Conservation (phyloP, 1,139 yeast genomes). For the Hyphopichia buzzinii region DNA sequence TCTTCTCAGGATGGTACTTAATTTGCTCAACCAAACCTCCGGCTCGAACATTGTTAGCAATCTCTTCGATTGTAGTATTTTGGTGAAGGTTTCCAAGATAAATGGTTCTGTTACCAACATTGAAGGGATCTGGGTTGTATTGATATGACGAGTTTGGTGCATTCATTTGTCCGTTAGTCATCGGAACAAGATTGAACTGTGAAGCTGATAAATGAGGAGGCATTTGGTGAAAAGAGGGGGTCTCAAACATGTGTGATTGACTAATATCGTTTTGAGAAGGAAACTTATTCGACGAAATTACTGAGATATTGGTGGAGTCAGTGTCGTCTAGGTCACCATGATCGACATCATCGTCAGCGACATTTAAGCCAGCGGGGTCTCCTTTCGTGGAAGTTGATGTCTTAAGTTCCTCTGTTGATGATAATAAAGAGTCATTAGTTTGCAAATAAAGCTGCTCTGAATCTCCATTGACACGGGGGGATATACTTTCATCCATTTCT, state of each 20-base stretch:
- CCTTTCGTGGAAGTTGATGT: constrained; percentile 1
- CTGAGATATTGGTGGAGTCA: constrained; percentile 1
- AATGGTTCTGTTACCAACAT: constrained; percentile 42
- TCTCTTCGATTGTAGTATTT: constrained; percentile 45
- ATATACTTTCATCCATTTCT: constrained; percentile 4
- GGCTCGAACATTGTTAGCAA: constrained; percentile 48
- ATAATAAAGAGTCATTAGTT: constrained; percentile 2
- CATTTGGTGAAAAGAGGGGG: background rate
- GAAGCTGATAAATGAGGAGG: constrained; percentile 1
- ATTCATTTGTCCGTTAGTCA: background rate
- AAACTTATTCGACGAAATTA: constrained; percentile 2
- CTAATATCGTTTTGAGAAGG: background rate
- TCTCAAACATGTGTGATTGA: background rate
- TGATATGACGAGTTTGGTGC: constrained; percentile 1
- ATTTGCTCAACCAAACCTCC: constrained; percentile 48
- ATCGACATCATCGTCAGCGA: background rate
- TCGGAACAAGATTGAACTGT: constrained; percentile 2
- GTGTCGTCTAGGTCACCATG: background rate
- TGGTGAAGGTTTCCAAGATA: constrained; percentile 47
- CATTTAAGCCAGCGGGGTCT: background rate
- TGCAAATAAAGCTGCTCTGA: background rate
- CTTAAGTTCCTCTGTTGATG: constrained; percentile 6
- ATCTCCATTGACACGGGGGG: constrained; percentile 1
- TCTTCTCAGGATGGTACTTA: constrained; percentile 34
- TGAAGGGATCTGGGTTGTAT: constrained; percentile 20